Evolutionary conservation across 1,284 basidiomycete species (phyloP).

Genomic region (Cystobasidium slooffiae): DNA sequence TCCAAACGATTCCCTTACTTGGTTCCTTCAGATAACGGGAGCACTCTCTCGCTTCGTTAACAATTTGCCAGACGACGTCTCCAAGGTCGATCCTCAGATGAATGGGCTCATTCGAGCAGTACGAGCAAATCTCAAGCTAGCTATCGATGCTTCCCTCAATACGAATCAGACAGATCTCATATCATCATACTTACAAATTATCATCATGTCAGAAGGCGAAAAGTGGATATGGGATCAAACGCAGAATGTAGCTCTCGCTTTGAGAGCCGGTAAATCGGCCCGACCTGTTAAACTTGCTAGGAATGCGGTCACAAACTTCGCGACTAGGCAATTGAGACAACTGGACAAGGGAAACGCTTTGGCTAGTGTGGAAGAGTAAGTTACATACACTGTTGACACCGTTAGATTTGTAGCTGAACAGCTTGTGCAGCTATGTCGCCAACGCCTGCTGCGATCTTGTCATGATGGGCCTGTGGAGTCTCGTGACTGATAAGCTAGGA

Average conservation of each 20-base stretch:
- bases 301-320: slow-evolving; percentile 47
- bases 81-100: slow-evolving; percentile 32
- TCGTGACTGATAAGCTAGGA: slow-evolving; percentile 46
- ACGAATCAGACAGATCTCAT: slow-evolving; percentile 49
- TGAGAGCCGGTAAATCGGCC: slow-evolving; percentile 44
- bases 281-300: slow-evolving; percentile 47
- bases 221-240: slow-evolving; percentile 47
- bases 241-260: slow-evolving; percentile 49
- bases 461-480: slow-evolving; percentile 49
- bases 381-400: neutral
- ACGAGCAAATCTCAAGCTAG: slow-evolving; percentile 52
- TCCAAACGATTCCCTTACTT: neutral
- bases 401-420: neutral
- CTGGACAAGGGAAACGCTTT: slow-evolving; percentile 46
- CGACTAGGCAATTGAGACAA: slow-evolving; percentile 46
- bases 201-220: slow-evolving; percentile 52
- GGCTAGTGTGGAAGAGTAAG: slow-evolving; percentile 50
- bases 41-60: slow-evolving; percentile 48
- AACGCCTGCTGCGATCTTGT: slow-evolving; percentile 51
- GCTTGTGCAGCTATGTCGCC: slow-evolving; percentile 32
- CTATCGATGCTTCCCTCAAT: slow-evolving; percentile 48
- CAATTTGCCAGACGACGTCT: slow-evolving; percentile 50
- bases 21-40: slow-evolving; percentile 10
- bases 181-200: slow-evolving; percentile 51
- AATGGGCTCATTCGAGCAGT: slow-evolving; percentile 48